Conservation (phyloP, 2,329 filamentous ascomycete species). For the Talaromyces sp. region DNA sequence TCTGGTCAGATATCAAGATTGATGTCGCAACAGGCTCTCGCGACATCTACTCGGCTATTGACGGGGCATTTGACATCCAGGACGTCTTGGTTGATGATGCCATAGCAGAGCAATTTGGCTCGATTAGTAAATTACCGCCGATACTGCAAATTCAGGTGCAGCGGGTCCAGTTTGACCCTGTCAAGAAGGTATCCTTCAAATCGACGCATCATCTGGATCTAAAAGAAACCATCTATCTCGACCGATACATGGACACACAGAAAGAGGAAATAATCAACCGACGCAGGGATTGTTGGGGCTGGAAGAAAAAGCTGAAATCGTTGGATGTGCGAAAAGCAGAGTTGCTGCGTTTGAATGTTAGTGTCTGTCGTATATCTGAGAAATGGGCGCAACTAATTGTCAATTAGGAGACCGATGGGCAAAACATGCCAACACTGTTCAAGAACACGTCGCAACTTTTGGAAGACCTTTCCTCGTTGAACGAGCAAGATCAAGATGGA, state of each 20-base stretch:
- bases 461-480: slow-evolving; percentile 33
- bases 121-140: slow-evolving; percentile 72
- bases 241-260: slow-evolving; percentile 71
- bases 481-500: slow-evolving; percentile 24
- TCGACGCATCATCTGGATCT: slow-evolving; percentile 74
- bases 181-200: slow-evolving; percentile 59
- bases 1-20: slow-evolving; percentile 61
- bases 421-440: slow-evolving; percentile 29
- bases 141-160: slow-evolving; percentile 88
- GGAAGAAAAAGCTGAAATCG: slow-evolving; percentile 60
- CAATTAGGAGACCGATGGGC: slow-evolving; percentile 17
- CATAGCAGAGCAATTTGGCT: slow-evolving; percentile 60
- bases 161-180: slow-evolving; percentile 67
- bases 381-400: slow-evolving; percentile 10
- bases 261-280: slow-evolving; percentile 59
- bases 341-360: slow-evolving; percentile 35
- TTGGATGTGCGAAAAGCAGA: slow-evolving; percentile 47
- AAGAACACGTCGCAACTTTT: slow-evolving; percentile 40
- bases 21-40: slow-evolving; percentile 54
- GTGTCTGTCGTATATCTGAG: slow-evolving; percentile 13
- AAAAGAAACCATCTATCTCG: slow-evolving; percentile 77
- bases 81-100: slow-evolving; percentile 63
- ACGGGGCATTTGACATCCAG: slow-evolving; percentile 78
- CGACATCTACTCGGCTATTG: slow-evolving; percentile 78
- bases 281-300: slow-evolving; percentile 69